Evolutionary conservation across 2,329 filamentous ascomycete species (phyloP), one percentile per base, ranked within the genome.

Genomic region (Aspergillus ochraceoroseus): DNA sequence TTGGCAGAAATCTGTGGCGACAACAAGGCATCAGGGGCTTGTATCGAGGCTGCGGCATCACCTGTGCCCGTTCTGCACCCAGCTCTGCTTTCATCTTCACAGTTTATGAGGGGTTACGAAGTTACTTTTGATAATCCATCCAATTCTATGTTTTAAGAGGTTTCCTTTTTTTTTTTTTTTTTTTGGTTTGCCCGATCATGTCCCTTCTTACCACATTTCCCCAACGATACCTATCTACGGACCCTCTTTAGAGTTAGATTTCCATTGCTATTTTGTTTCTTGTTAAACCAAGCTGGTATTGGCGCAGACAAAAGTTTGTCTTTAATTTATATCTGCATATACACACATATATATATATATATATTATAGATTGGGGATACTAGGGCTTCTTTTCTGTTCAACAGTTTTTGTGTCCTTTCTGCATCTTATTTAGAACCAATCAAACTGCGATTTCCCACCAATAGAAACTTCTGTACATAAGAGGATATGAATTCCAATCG

Each of bases 11-110:
- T 11, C 66, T 96, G n/a, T 98, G 87, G 84, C 76, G 73, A 46
- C 79, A 87, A 55, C 81, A 89, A 44, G 92, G 92, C 0, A 44
- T 96, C 13, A 82, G 78, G 49, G 90, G 88, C 2, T 72, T 96
- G 62, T 98, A 98, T 63, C 80, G 90, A 38, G 92, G 92, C 3
- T 98, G 92, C 56, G 92, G 92, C 20, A 92, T 98, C 51, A 98
- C 92, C 0, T 87, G 92, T 31, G 73, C 82, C 20, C 79, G 92
- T 46, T 85, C 88, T 23, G 89, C 88, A 20, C 92, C 92, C 2
- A 95, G 89, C 64, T 95, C 89, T n/a, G 92, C 92, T 5, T 88
- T 96, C 59, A 98, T 98, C 46, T 98, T 98, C 59, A 89, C 92
- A 47, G 81, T 96, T 46, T 96, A 89, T 61, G 92, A 96, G 66